These are phyloP conservation scores for Auriscalpium microsporum DNA, from an alignment of 768 basidiomycete genomes.

Conservation along the genomic window DNA sequence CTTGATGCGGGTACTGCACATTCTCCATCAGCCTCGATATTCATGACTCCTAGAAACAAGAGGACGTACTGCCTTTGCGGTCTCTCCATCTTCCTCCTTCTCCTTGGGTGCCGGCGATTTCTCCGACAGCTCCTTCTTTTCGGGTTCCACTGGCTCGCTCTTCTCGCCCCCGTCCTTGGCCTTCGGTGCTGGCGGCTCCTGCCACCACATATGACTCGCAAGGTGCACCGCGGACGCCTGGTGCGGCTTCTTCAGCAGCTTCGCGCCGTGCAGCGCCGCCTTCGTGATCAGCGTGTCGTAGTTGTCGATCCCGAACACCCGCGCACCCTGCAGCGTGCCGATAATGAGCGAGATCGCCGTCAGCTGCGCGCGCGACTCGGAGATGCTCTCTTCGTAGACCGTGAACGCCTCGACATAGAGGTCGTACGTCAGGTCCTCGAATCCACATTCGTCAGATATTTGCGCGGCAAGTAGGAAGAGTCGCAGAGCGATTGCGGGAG, in stretches of 20 bases:
- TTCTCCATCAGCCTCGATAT: background rate
- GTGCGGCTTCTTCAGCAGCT: constrained; percentile 95
- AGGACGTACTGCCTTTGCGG: constrained; percentile 22
- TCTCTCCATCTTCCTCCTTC: constrained; percentile 31
- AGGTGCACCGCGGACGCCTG: constrained; percentile 91
- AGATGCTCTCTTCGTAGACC: constrained; percentile 96
- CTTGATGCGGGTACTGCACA: constrained; percentile 71
- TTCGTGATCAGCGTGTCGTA: constrained; percentile 98
- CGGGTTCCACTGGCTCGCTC: constrained; percentile 19
- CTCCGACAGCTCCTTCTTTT: constrained; percentile 20
- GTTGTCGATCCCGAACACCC: constrained; percentile 90
- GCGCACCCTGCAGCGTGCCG: constrained; percentile 76
- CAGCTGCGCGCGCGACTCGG: constrained; percentile 89
- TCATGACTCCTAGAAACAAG: background rate
- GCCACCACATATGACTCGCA: constrained; percentile 99
- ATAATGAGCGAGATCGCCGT: constrained; percentile 97
- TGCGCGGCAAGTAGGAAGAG: constrained; percentile 95
- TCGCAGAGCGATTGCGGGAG: constrained; percentile 85
- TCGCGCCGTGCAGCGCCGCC: constrained; percentile 94
- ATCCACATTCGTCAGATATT: constrained; percentile 88
- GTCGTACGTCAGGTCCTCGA: constrained; percentile 95
- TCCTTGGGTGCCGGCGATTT: constrained; percentile 30
- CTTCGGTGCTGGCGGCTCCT: constrained; percentile 40
- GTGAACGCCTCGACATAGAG: constrained; percentile 97
- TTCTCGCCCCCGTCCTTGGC: constrained; percentile 35